Conservation (phyloP, 2,329 filamentous ascomycete genomes). For the Atkinsonella texensis region DNA sequence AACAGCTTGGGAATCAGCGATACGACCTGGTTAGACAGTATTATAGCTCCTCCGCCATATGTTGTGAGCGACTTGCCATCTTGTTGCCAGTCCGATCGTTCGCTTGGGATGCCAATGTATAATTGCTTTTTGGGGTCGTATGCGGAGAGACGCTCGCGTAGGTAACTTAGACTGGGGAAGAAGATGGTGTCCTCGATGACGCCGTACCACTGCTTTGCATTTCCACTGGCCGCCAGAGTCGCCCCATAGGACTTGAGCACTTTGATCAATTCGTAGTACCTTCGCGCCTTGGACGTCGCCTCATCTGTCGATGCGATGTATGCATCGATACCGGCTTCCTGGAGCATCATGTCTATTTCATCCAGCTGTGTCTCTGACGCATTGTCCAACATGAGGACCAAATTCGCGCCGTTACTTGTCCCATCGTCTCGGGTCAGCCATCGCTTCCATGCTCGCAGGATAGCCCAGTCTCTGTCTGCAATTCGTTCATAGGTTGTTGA, state of each 20-base stretch:
- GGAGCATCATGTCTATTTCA: constrained; percentile 19
- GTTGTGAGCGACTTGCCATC: constrained; percentile 24
- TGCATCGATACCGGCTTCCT: constrained; percentile 26
- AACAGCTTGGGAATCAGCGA: constrained; percentile 22
- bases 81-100: constrained; percentile 30
- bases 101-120: constrained; percentile 32
- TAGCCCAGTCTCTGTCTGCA: constrained; percentile 23
- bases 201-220: constrained; percentile 28
- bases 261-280: constrained; percentile 27
- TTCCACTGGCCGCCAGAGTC: constrained; percentile 22
- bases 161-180: constrained; percentile 28
- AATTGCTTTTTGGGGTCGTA: constrained; percentile 21
- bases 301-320: constrained; percentile 21
- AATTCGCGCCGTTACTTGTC: constrained; percentile 29
- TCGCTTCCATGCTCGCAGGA: constrained; percentile 30
- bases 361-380: constrained; percentile 21
- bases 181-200: constrained; percentile 36
- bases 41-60: constrained; percentile 32
- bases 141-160: constrained; percentile 24
- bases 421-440: constrained; percentile 32
- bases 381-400: constrained; percentile 30
- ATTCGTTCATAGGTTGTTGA: constrained; percentile 31
- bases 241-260: constrained; percentile 21
- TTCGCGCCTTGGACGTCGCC: constrained; percentile 18
- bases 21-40: constrained; percentile 26